phyloP scores from a whole-genome alignment of 2,329 filamentous ascomycete genomes.

The Pseudodiploospora longispora region DNA sequence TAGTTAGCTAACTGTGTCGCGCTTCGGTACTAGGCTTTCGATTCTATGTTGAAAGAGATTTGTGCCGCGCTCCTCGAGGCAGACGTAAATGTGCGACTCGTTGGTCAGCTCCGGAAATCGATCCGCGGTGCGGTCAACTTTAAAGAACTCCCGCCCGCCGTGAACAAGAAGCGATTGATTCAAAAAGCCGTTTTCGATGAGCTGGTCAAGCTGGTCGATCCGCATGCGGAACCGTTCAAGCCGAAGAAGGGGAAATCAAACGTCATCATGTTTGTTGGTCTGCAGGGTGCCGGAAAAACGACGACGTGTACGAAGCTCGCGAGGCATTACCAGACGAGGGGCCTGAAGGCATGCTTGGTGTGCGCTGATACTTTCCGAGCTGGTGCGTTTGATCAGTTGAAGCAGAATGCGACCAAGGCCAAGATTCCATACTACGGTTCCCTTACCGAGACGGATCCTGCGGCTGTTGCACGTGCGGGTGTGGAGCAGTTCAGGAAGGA shows the following conservation, averaged over 20 bases:
- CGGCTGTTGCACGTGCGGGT: constrained; percentile 86
- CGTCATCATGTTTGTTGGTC: constrained; percentile 98
- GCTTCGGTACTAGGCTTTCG: constrained; percentile 61
- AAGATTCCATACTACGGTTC: constrained; percentile 99
- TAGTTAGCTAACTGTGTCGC: constrained; percentile 1
- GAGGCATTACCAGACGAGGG: constrained; percentile 85
- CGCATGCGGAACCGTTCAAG: constrained; percentile 90
- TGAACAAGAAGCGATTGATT: constrained; percentile 97
- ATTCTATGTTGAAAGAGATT: constrained; percentile 97
- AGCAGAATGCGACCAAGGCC: constrained; percentile 97
- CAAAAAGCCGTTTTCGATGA: constrained; percentile 98
- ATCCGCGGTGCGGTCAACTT: constrained; percentile 91
- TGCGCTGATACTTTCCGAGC: constrained; percentile 98
- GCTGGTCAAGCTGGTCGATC: constrained; percentile 89
- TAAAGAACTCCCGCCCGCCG: constrained; percentile 79
- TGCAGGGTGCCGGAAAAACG: constrained; percentile 96
- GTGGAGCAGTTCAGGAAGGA: constrained; percentile 99
- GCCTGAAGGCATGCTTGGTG: constrained; percentile 87
- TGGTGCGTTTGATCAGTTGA: constrained; percentile 95
- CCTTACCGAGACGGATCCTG: constrained; percentile 91
- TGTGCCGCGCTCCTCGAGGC: constrained; percentile 91
- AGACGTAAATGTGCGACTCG: constrained; percentile 93
- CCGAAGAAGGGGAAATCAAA: constrained; percentile 94
- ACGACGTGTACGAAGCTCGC: constrained; percentile 97
- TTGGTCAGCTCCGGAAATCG: constrained; percentile 83